Evolutionary conservation across 768 basidiomycete genomes (phyloP), one percentile per base, ranked within the genome.

Genomic region (Boletus coccyginus): DNA sequence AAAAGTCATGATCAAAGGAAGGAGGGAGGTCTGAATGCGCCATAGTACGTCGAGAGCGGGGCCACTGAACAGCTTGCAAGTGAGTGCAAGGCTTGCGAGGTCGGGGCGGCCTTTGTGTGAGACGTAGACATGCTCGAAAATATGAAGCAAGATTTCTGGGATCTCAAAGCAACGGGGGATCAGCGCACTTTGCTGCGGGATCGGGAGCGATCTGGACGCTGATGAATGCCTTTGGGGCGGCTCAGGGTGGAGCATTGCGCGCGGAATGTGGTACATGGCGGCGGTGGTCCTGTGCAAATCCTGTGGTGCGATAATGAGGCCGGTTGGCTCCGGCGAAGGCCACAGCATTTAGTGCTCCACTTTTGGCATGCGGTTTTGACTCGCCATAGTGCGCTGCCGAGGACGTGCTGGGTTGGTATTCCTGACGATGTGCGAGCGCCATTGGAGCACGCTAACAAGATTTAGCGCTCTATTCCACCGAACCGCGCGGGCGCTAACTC

Each of bases 31-130:
- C 53, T 66, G 65, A 0, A 58, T 46, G 24, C 60, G 55, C 66
- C 65, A 67, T 3, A 66, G 57, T 5, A 67, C 51, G n/a, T 61
- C 62, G 16, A 66, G 65, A 5, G 65, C 65, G 9, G 59, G 56
- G 3, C 42, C 53, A 31, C 40, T 61, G 62, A 66, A 58, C 0
- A 45, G 24, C 38, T 58, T 64, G 55, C 65, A 66, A 2, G 62
- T 59, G 2, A 36, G 56, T 2, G 65, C 65, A 2, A 66, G 59
- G 13, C 13, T 46, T 2, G 47, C 52, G 29, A 66, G 62, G 43
- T 61, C 64, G 3, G 52, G 8, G 16, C 54, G 58, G 12, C 65
- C 56, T 5, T 49, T 49, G 0, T 21, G 0, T 1, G 50, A 46
- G 17, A 55, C 7, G 35, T 52, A 67, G 47, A 64, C 54, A 12